These are phyloP conservation scores for Emericellopsis atlantica DNA, from an alignment of 2,329 filamentous ascomycete genomes.

Conservation along the genomic window DNA sequence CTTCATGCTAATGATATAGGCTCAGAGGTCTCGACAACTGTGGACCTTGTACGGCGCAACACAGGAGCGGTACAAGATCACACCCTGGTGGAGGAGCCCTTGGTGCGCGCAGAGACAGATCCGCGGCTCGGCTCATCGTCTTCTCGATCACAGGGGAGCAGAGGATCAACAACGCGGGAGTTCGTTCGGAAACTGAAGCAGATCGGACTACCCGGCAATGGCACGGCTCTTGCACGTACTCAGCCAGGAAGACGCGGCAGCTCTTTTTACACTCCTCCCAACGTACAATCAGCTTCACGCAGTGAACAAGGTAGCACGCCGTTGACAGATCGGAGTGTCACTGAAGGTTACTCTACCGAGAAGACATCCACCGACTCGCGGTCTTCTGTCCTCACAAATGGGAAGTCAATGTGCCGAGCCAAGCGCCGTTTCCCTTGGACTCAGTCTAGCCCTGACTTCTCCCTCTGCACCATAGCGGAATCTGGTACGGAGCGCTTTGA, in stretches of 20 bases:
- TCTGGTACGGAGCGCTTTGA: conserved; percentile 9
- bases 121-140: not conserved
- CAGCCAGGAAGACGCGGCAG: conserved; percentile 8
- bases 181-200: conserved; percentile 11
- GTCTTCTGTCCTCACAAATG: not conserved
- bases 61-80: no score
- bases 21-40: conserved; percentile 8
- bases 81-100: no score
- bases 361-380: conserved; percentile 21
- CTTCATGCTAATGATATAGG: conserved; percentile 5
- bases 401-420: no score
- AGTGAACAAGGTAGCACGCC: conserved; percentile 5
- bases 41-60: conserved; percentile 3
- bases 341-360: conserved; percentile 13
- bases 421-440: conserved; percentile 12
- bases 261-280: conserved; percentile 12
- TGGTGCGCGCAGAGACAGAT: no score
- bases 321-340: not conserved
- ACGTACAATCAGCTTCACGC: conserved; percentile 6
- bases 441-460: conserved; percentile 20
- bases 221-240: conserved; percentile 14
- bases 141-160: conserved; percentile 6
- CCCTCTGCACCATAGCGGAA: conserved; percentile 21
- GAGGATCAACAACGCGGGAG: conserved; percentile 9
- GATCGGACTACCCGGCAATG: conserved; percentile 11